Evolutionary conservation across 805 yeast genomes (phyloP).

Genomic region (Maudiozyma bulderi): DNA sequence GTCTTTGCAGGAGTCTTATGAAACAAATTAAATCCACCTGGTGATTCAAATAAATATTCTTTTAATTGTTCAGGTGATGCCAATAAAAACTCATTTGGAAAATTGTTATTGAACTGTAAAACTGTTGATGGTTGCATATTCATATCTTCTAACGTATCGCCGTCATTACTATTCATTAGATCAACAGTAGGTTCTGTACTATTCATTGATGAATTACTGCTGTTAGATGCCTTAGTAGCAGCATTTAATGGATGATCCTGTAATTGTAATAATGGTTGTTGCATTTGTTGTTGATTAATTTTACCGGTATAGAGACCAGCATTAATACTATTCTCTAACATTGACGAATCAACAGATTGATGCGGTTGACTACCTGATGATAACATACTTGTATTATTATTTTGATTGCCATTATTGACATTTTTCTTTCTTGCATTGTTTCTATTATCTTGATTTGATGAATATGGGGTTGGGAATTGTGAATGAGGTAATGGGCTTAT

Average conservation of each 20-base stretch:
- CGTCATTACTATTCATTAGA: slow-evolving; percentile 5
- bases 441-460: slow-evolving; percentile 13
- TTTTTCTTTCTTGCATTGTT: slow-evolving; percentile 4
- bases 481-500: slow-evolving; percentile 27
- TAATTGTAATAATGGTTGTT: not conserved
- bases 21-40: slow-evolving; percentile 24
- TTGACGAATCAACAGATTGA: slow-evolving; percentile 16
- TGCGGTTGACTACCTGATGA: not conserved
- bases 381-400: not conserved
- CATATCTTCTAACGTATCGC: slow-evolving; percentile 22
- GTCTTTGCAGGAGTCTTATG: slow-evolving; percentile 30
- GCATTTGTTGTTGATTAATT: not conserved
- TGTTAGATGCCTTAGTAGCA: not conserved
- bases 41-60: slow-evolving; percentile 28
- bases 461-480: slow-evolving; percentile 29
- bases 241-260: not conserved
- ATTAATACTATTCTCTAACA: slow-evolving; percentile 21
- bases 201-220: not conserved
- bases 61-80: slow-evolving; percentile 29
- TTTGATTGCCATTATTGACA: slow-evolving; percentile 1
- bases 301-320: slow-evolving; percentile 5
- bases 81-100: slow-evolving; percentile 25
- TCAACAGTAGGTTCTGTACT: not conserved
- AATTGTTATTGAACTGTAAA: slow-evolving; percentile 16
- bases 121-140: slow-evolving; percentile 29